A percentile compares a stretch with the other conserved stretches of the same genome.
These are phyloP conservation scores for Oehlia diaphana DNA, from an alignment of 192 early-diverging fungal genomes.

Conservation along the genomic window DNA sequence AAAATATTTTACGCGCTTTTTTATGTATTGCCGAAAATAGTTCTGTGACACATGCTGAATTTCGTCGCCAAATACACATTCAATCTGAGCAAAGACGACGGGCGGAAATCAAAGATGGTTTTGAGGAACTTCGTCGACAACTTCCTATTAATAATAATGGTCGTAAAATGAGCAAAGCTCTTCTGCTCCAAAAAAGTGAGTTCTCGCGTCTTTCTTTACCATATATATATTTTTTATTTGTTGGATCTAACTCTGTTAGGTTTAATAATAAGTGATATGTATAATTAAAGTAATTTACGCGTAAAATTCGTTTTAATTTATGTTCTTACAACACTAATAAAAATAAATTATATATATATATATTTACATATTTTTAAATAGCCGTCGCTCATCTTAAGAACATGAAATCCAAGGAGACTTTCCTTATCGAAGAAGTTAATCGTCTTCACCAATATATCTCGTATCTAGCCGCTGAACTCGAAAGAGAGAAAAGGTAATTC, in stretches of 20 bases:
- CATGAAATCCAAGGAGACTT: constrained; percentile 19
- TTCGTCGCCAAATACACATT: constrained; percentile 49
- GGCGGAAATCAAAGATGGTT: constrained; percentile 51
- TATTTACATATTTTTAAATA: not conserved
- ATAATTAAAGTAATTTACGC: not conserved
- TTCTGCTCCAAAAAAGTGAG: constrained; percentile 44
- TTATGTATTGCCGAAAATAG: constrained; percentile 4
- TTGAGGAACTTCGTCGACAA: constrained; percentile 47
- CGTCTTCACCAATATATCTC: constrained; percentile 22
- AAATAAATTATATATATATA: not conserved
- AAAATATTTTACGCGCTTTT: not conserved
- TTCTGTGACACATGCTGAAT: constrained; percentile 36
- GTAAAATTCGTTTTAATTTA: not conserved
- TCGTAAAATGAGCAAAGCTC: constrained; percentile 48
- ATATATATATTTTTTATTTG: not conserved
- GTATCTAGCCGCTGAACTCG: constrained; percentile 24
- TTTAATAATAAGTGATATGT: not conserved
- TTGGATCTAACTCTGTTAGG: not conserved
- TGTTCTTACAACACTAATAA: not conserved
- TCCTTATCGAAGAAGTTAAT: constrained; percentile 25
- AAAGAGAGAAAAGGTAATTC: constrained; percentile 23
- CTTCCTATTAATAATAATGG: constrained; percentile 40
- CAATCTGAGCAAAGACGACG: constrained; percentile 51
- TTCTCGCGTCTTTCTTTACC: not conserved
- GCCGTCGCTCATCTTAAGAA: constrained; percentile 25